These are phyloP conservation scores for Persicaria tinctoria DNA, from an alignment of 148 eudicot species.

Conservation along the genomic window DNA sequence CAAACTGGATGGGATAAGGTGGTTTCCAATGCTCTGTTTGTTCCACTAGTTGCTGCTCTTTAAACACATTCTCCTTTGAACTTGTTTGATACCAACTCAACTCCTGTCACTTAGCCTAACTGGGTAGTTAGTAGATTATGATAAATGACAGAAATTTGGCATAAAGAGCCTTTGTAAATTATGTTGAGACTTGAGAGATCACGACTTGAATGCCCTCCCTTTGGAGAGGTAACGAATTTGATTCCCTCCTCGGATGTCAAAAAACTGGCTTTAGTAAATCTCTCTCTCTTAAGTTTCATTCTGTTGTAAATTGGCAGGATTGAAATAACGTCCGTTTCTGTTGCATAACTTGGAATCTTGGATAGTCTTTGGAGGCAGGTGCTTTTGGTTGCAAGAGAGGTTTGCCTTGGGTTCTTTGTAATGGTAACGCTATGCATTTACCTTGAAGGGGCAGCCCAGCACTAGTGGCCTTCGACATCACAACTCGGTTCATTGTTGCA, in stretches of 20 bases:
- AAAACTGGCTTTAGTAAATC: not conserved
- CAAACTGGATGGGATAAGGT: slow-evolving; percentile 10
- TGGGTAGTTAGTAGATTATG: slow-evolving; percentile 5
- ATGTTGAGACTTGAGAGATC: not conserved
- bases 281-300: not conserved
- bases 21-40: not conserved
- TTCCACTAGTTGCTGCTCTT: not conserved
- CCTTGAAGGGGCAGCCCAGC: no score
- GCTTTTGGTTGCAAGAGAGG: not conserved
- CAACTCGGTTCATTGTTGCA: no score
- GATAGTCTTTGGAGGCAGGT: not conserved
- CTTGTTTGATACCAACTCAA: not conserved
- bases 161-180: not conserved
- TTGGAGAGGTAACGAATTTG: not conserved
- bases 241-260: not conserved
- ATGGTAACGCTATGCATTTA: not conserved
- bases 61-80: not conserved
- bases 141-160: not conserved
- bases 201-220: not conserved
- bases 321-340: not conserved
- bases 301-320: not conserved
- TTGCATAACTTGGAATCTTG: no score
- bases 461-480: no score
- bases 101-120: slow-evolving; percentile 9
- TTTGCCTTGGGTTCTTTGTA: not conserved